Base-by-base conservation (phyloP, 2,329 filamentous ascomycete genomes). In the Tricladium varicosporioides region DNA sequence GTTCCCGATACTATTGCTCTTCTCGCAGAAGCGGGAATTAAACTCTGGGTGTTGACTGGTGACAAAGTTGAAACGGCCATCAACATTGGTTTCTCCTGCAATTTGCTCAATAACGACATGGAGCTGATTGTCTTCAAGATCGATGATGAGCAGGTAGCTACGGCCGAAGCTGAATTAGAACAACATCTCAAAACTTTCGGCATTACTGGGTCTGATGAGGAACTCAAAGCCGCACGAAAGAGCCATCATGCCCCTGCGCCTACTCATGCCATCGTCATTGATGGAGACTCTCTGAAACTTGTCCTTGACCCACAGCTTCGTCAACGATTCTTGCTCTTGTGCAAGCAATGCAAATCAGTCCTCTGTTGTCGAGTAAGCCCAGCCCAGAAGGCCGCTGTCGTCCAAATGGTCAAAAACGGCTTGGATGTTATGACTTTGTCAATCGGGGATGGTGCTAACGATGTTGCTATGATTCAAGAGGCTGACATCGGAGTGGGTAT, bases 61-160 rank as follows among this genome's bases (percentile, higher is more conserved):
- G 94, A 99, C 80, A 99, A 97, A 75, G 93, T 97, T 32, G 94
- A 99, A 75, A 99, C 94, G 19, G 94, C 95, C 57, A 99, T 99
- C 84, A 99, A 99, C 76, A 99, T 99, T 70, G 94, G 94, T 2
- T 99, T 97, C 75, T 99, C 95, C 10, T 99, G 95, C 78, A 99
- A 99, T 67, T 80, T 99, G 32, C 83, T 99, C 54, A 92, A 93
- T 74, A 99, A 97, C 73, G 91, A 96, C 65, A 97, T 99, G 94
- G 94, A 99, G 65, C 78, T 99, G 60, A 89, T 99, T 62, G 85
- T 96, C 49, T 80, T 99, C 65, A 95, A 95, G 70, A 81, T 94
- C 31, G 83, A 89, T 1, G 91, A 96, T 62, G 87, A 92, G 54
- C 82, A 87, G 59, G 70, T 76, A 9, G 75, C 81, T 14, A 76